Evolutionary conservation across 345 rosid species (phyloP).

Genomic region (Salix brachista): DNA sequence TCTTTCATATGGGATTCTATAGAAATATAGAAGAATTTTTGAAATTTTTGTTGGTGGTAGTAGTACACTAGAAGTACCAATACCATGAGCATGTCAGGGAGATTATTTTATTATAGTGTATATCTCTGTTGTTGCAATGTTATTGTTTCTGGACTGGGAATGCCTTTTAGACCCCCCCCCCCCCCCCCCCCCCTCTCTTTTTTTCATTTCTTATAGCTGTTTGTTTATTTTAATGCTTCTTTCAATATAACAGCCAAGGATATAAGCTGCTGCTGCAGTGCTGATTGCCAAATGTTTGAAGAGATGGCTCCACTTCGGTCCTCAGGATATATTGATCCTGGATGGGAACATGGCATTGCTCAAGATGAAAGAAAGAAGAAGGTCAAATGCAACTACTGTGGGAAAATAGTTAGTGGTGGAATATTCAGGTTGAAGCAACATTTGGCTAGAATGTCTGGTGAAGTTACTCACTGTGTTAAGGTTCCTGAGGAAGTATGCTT

Average conservation of each 20-base stretch:
- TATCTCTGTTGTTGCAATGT: not conserved
- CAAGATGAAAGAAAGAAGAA: conserved; percentile 78
- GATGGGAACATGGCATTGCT: conserved; percentile 84
- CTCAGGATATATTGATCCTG: conserved; percentile 57
- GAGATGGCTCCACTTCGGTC: conserved; percentile 61
- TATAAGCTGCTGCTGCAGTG: conserved; percentile 14
- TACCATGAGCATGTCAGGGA: not conserved
- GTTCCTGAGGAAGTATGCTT: conserved; percentile 63
- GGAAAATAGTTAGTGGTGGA: conserved; percentile 81
- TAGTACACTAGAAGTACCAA: not conserved
- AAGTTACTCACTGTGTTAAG: conserved; percentile 73
- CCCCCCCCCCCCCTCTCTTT: no score
- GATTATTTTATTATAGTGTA: not conserved
- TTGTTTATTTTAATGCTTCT: not conserved
- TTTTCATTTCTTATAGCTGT: not conserved
- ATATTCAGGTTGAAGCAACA: conserved; percentile 75
- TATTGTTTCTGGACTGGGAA: not conserved
- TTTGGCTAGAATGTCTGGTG: conserved; percentile 66
- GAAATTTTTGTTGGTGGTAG: not conserved
- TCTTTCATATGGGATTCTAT: not conserved
- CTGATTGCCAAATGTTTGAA: conserved; percentile 34
- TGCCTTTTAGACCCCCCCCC: not conserved
- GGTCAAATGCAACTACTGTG: conserved; percentile 79
- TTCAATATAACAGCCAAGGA: conserved; percentile 18
- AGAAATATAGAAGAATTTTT: not conserved